Percentiles rank a stretch among this genome's conserved stretches.
Conservation (phyloP, 2,329 filamentous ascomycete genomes). For the Phialemonium atrogriseum region DNA sequence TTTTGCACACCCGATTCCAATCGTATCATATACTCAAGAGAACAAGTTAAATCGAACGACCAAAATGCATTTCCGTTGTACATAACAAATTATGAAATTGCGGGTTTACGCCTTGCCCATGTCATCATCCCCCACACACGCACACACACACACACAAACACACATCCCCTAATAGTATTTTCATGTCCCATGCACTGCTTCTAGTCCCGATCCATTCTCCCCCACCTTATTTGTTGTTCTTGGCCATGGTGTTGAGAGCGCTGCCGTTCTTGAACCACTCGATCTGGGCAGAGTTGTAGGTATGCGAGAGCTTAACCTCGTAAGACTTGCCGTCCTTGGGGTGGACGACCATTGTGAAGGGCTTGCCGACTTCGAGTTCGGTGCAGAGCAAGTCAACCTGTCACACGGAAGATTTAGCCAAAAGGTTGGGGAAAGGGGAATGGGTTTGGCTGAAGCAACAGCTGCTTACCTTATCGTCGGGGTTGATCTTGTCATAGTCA, state of each 20-base stretch:
- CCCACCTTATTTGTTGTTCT: slow-evolving; percentile 48
- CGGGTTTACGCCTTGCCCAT: too few species aligned
- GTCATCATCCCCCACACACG: too few species aligned
- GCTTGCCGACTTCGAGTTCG: slow-evolving; percentile 85
- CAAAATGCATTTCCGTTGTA: too few species aligned
- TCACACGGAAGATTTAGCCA: slow-evolving; percentile 13
- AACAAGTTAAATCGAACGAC: too few species aligned
- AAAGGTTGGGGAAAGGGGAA: not conserved
- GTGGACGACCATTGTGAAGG: slow-evolving; percentile 85
- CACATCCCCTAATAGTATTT: too few species aligned
- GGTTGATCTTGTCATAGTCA: slow-evolving; percentile 95
- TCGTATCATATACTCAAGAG: too few species aligned
- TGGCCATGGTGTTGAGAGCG: slow-evolving; percentile 98
- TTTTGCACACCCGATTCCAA: too few species aligned
- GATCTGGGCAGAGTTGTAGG: slow-evolving; percentile 97
- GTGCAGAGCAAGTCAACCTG: slow-evolving; percentile 78
- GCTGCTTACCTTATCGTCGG: slow-evolving; percentile 67
- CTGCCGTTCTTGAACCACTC: slow-evolving; percentile 99
- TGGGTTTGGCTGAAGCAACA: not conserved
- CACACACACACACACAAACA: too few species aligned
- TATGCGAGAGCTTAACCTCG: slow-evolving; percentile 81
- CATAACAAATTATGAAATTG: too few species aligned
- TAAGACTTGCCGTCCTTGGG: slow-evolving; percentile 76
- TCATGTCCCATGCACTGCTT: too few species aligned
- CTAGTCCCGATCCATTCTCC: too few species aligned